A percentile compares a stretch with the other conserved stretches of the same genome.
Evolutionary conservation across 2,329 filamentous ascomycete genomes (phyloP).

Genomic region (Colletotrichum neosansevieriae): DNA sequence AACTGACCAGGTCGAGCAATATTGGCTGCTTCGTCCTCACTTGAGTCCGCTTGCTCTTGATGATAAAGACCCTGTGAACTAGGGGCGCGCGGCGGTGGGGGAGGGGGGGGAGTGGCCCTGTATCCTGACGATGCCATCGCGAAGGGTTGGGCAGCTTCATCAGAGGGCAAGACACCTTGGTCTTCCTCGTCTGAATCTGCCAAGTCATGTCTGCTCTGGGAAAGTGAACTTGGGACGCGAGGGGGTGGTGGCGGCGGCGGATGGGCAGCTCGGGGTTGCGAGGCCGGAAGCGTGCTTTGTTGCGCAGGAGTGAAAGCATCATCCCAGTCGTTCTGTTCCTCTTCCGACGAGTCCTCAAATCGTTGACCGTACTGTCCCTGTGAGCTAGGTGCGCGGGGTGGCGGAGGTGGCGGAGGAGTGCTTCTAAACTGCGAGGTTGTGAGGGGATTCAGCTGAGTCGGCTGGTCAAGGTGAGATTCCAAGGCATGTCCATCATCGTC

Average conservation of each 20-base stretch:
- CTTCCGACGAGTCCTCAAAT: slow-evolving; percentile 24
- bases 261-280: background rate
- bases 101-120: slow-evolving; percentile 8
- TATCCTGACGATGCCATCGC: slow-evolving; percentile 1
- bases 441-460: background rate
- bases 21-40: slow-evolving; percentile 34
- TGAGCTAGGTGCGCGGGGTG: slow-evolving; percentile 8
- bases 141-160: slow-evolving; percentile 1
- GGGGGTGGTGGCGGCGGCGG: slow-evolving; percentile 11
- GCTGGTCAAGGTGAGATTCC: background rate
- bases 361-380: slow-evolving; percentile 12
- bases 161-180: slow-evolving; percentile 21
- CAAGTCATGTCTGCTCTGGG: slow-evolving; percentile 11
- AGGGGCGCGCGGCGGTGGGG: slow-evolving; percentile 20
- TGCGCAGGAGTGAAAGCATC: slow-evolving; percentile 12
- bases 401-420: background rate
- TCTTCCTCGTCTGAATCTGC: slow-evolving; percentile 27
- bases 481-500: slow-evolving; percentile 4
- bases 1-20: slow-evolving; percentile 38
- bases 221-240: slow-evolving; percentile 6
- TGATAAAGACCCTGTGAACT: slow-evolving; percentile 31
- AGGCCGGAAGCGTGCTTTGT: background rate
- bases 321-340: slow-evolving; percentile 19
- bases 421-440: slow-evolving; percentile 14
- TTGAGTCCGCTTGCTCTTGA: slow-evolving; percentile 37